Percentiles rank a stretch among this genome's conserved stretches.
phyloP scores from a whole-genome alignment of 768 basidiomycete genomes.

The Mycena olivaceomarginata region DNA sequence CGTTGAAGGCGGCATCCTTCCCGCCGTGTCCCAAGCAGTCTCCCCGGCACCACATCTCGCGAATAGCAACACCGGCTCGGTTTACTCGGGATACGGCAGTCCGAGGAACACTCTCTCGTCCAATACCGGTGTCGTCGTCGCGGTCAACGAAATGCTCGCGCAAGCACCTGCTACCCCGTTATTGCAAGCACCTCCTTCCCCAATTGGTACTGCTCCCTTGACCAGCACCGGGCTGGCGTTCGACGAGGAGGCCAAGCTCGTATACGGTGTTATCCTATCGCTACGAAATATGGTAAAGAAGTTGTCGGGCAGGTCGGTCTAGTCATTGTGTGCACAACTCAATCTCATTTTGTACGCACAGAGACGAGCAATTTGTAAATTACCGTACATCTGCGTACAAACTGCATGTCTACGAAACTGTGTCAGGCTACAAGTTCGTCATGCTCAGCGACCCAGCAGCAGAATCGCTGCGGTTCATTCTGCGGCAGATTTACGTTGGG shows the following conservation, averaged over 20 bases:
- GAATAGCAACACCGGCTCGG: slow-evolving; percentile 49
- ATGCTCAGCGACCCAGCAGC: slow-evolving; percentile 92
- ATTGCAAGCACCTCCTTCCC: slow-evolving; percentile 55
- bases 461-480: slow-evolving; percentile 87
- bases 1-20: slow-evolving; percentile 82
- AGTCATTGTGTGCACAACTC: neutral
- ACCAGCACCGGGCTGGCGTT: slow-evolving; percentile 85
- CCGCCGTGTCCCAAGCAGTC: slow-evolving; percentile 87
- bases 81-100: slow-evolving; percentile 66
- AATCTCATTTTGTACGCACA: slow-evolving; percentile 51
- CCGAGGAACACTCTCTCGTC: slow-evolving; percentile 82
- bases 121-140: slow-evolving; percentile 81
- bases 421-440: slow-evolving; percentile 96
- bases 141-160: slow-evolving; percentile 65
- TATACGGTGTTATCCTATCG: slow-evolving; percentile 96
- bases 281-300: slow-evolving; percentile 97
- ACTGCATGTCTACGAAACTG: slow-evolving; percentile 93
- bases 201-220: slow-evolving; percentile 50
- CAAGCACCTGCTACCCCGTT: slow-evolving; percentile 60
- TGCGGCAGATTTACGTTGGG: slow-evolving; percentile 94
- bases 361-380: slow-evolving; percentile 93
- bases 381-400: slow-evolving; percentile 96
- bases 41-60: slow-evolving; percentile 57
- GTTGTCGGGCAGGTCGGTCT: slow-evolving; percentile 85
- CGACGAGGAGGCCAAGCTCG: slow-evolving; percentile 98